Evolutionary conservation across 1,284 basidiomycete genomes (phyloP).

Genomic region (Microbotryomycetes sp.): DNA sequence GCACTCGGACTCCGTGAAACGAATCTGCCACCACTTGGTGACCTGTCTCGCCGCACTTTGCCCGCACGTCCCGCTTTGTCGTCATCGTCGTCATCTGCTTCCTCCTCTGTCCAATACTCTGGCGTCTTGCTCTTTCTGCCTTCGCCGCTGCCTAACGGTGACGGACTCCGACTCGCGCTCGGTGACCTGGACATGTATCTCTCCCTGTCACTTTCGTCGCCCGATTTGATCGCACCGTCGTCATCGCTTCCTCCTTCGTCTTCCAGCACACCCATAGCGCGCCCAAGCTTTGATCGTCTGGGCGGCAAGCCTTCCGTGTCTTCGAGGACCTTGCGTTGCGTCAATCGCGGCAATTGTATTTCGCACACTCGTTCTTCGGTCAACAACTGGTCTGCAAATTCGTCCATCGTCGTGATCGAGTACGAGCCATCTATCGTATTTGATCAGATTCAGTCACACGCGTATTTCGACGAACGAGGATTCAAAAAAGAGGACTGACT

Average conservation of each 20-base stretch:
- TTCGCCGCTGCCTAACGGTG: slow-evolving; percentile 4
- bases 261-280: slow-evolving; percentile 54
- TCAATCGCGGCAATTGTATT: slow-evolving; percentile 85
- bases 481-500: slow-evolving; percentile 48
- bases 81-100: slow-evolving; percentile 1
- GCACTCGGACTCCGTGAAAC: slow-evolving; percentile 11
- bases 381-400: slow-evolving; percentile 79
- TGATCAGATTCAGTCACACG: not conserved
- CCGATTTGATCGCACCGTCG: slow-evolving; percentile 15
- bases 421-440: slow-evolving; percentile 45
- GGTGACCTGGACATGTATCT: slow-evolving; percentile 24
- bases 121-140: slow-evolving; percentile 6
- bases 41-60: not conserved
- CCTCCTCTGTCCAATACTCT: slow-evolving; percentile 15
- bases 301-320: slow-evolving; percentile 82
- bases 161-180: slow-evolving; percentile 12
- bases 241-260: slow-evolving; percentile 10
- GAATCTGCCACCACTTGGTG: slow-evolving; percentile 1
- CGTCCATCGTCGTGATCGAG: slow-evolving; percentile 78
- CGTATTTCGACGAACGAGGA: not conserved
- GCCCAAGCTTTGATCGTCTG: slow-evolving; percentile 67
- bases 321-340: slow-evolving; percentile 78
- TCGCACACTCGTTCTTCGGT: slow-evolving; percentile 91
- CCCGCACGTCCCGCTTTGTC: not conserved
- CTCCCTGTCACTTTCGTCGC: slow-evolving; percentile 22